phyloP scores from a whole-genome alignment of 805 yeast species.

The Yueomyces sinensis region DNA sequence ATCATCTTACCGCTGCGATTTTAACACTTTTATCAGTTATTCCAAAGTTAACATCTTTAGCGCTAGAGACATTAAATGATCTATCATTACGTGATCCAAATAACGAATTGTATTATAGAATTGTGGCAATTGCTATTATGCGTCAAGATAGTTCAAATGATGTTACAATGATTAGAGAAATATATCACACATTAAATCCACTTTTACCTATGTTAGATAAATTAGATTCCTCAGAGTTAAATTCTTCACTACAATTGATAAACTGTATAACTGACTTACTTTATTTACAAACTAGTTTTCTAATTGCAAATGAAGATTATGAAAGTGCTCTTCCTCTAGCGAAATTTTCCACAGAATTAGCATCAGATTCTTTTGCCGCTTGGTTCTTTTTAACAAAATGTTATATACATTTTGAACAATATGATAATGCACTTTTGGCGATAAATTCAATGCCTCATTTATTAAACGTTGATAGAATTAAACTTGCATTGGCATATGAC shows the following conservation, averaged over 20 bases:
- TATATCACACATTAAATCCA: slow-evolving; percentile 10
- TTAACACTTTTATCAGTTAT: slow-evolving; percentile 12
- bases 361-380: slow-evolving; percentile 20
- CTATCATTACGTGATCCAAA: slow-evolving; percentile 8
- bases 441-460: slow-evolving; percentile 23
- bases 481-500: slow-evolving; percentile 8
- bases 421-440: slow-evolving; percentile 15
- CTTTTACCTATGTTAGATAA: slow-evolving; percentile 9
- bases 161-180: slow-evolving; percentile 9
- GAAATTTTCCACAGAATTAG: slow-evolving; percentile 13
- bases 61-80: slow-evolving; percentile 9
- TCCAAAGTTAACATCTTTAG: slow-evolving; percentile 10
- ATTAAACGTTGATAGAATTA: slow-evolving; percentile 11
- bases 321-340: slow-evolving; percentile 16
- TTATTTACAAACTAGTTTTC: slow-evolving; percentile 16
- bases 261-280: slow-evolving; percentile 17
- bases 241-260: slow-evolving; percentile 10
- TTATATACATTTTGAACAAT: slow-evolving; percentile 14
- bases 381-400: slow-evolving; percentile 20
- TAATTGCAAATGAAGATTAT: slow-evolving; percentile 14
- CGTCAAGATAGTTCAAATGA: slow-evolving; percentile 13
- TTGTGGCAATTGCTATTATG: slow-evolving; percentile 14
- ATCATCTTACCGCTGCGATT: slow-evolving; percentile 41
- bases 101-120: slow-evolving; percentile 14
- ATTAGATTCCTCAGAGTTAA: slow-evolving; percentile 8